Percentiles rank a stretch among this genome's conserved stretches.
Conservation (phyloP, 495 filamentous ascomycete species). For the Xylaria scruposa region DNA sequence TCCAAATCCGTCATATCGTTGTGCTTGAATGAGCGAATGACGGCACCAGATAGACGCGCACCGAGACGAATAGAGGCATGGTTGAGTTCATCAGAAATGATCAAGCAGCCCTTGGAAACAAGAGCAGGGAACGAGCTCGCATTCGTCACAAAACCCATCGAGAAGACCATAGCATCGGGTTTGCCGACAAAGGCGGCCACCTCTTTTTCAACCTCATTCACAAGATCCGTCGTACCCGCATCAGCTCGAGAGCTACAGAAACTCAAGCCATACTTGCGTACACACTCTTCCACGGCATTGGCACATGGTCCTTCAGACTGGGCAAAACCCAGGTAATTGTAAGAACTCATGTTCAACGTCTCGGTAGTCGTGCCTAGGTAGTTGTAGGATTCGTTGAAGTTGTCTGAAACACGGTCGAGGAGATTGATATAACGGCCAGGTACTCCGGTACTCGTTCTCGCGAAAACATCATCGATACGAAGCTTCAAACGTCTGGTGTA, state of each 20-base stretch:
- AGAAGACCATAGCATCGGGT: constrained; percentile 93
- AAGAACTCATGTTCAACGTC: constrained; percentile 97
- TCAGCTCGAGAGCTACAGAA: constrained; percentile 82
- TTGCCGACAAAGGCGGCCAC: constrained; percentile 93
- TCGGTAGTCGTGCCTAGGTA: constrained; percentile 91
- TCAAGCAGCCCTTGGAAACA: constrained; percentile 86
- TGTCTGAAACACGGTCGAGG: constrained; percentile 83
- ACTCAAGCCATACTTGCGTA: constrained; percentile 83
- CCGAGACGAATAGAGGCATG: constrained; percentile 97
- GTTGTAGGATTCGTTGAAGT: constrained; percentile 87
- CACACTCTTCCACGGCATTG: constrained; percentile 84
- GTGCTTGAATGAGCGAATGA: constrained; percentile 95
- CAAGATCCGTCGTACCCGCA: constrained; percentile 85
- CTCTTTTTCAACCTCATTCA: constrained; percentile 85
- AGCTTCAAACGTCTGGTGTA: constrained; percentile 91
- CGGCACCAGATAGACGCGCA: constrained; percentile 89
- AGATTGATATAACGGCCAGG: constrained; percentile 93
- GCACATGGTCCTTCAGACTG: constrained; percentile 98
- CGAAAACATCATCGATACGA: constrained; percentile 96
- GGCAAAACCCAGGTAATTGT: constrained; percentile 98
- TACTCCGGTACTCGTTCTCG: constrained; percentile 88
- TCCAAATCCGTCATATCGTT: constrained; percentile 93
- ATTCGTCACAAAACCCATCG: constrained; percentile 98
- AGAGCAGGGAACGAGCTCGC: constrained; percentile 88
- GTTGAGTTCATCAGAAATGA: constrained; percentile 97